These are phyloP conservation scores for Fragilaria crotonensis DNA, from an alignment of 108 stramenopile genomes.

Conservation along the genomic window DNA sequence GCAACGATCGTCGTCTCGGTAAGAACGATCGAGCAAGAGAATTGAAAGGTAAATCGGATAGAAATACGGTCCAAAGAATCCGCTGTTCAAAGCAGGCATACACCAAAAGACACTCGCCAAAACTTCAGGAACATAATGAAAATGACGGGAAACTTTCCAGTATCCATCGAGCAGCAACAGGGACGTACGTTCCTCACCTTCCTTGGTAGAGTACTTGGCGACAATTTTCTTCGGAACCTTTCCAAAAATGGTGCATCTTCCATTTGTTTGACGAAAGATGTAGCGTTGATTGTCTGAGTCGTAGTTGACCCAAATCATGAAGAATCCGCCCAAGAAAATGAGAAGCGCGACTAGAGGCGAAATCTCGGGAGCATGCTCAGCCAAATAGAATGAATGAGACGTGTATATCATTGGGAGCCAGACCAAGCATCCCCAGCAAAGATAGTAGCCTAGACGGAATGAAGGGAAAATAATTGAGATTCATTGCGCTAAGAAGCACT, in stretches of 20 bases:
- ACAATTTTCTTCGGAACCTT: conserved; percentile 74
- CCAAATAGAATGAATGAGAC: conserved; percentile 76
- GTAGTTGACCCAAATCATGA: conserved; percentile 88
- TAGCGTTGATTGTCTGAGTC: conserved; percentile 94
- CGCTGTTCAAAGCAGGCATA: conserved; percentile 54
- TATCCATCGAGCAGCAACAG: conserved; percentile 52
- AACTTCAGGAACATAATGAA: conserved; percentile 96
- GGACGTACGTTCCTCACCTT: no score
- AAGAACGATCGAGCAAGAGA: conserved; percentile 93
- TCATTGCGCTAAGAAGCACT: conserved; percentile 91
- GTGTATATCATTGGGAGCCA: conserved; percentile 98
- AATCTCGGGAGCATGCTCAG: conserved; percentile 72
- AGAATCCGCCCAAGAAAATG: conserved; percentile 65
- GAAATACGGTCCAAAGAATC: conserved; percentile 76
- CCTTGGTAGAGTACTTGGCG: conserved; percentile 80
- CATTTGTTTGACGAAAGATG: conserved; percentile 81
- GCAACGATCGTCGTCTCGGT: conserved; percentile 93
- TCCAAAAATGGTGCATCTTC: conserved; percentile 87
- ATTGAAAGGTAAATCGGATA: conserved; percentile 90
- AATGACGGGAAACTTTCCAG: conserved; percentile 94
- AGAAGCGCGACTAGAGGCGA: conserved; percentile 32
- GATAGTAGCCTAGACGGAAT: conserved; percentile 78
- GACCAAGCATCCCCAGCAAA: conserved; percentile 98
- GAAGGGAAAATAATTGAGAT: conserved; percentile 83
- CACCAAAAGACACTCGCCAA: conserved; percentile 89